phyloP scores from a whole-genome alignment of 305 asterid genomes.

The Lippia alba region DNA sequence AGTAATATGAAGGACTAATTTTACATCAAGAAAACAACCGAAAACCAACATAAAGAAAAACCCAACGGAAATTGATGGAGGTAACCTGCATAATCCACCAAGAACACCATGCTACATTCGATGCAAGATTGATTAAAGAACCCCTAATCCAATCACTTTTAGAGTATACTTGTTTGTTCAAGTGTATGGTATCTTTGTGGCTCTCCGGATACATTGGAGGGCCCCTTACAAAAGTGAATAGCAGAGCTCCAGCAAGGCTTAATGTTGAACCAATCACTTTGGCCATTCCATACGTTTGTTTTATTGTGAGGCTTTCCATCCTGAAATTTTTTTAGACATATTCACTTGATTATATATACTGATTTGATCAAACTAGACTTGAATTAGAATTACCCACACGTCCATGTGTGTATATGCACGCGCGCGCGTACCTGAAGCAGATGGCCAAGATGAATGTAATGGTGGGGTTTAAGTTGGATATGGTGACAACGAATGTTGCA shows the following conservation, averaged over 20 bases:
- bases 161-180: slow-evolving; percentile 26
- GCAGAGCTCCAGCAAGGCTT: slow-evolving; percentile 45
- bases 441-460: slow-evolving; percentile 26
- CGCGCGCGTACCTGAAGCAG: slow-evolving; percentile 21
- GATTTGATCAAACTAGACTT: no score
- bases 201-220: slow-evolving; percentile 34
- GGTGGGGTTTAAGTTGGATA: slow-evolving; percentile 35
- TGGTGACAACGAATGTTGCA: slow-evolving; percentile 49
- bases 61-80: not conserved
- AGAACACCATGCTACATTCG: slow-evolving; percentile 17
- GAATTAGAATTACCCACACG: no score
- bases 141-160: slow-evolving; percentile 31
- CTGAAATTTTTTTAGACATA: no score
- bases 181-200: slow-evolving; percentile 14
- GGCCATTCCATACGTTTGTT: not conserved
- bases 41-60: no score
- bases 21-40: no score
- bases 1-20: no score
- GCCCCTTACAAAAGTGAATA: slow-evolving; percentile 41
- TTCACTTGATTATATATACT: no score
- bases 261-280: slow-evolving; percentile 43
- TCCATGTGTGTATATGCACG: no score
- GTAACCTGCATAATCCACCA: slow-evolving; percentile 33
- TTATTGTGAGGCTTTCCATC: slow-evolving; percentile 33
- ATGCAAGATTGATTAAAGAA: slow-evolving; percentile 29